phyloP scores from a whole-genome alignment of 129 eudicot genomes.

The Artemisia annua region DNA sequence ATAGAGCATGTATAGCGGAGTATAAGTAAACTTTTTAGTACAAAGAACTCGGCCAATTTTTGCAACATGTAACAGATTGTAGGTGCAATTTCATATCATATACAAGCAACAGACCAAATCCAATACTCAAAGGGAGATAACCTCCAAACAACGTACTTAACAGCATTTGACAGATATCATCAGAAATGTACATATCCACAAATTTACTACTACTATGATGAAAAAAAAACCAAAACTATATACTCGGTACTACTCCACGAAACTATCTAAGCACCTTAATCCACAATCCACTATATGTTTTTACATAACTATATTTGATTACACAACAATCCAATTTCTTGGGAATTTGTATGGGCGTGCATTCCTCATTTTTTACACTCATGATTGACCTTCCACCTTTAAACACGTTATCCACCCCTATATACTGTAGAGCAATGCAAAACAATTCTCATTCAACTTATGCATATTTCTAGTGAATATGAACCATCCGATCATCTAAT shows the following conservation, averaged over 20 bases:
- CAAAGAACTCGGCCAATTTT: background rate
- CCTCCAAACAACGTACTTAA: background rate
- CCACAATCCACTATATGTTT: background rate
- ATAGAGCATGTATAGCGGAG: conserved; percentile 10
- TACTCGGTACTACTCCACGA: background rate
- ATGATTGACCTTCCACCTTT: background rate
- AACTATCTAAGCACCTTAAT: background rate
- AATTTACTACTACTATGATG: background rate
- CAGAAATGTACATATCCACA: background rate
- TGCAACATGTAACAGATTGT: background rate
- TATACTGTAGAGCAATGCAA: conserved; percentile 3
- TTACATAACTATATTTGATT: background rate
- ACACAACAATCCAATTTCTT: too few relatives aligned
- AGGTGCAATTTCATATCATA: background rate
- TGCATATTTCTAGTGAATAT: background rate
- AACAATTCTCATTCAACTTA: conserved; percentile 12
- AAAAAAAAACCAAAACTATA: background rate
- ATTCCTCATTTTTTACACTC: conserved; percentile 2
- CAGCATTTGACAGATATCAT: background rate
- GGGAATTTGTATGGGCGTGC: conserved; percentile 2
- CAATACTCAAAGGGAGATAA: background rate
- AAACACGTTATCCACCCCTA: background rate
- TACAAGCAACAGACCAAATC: background rate
- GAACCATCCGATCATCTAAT: conserved; percentile 1
- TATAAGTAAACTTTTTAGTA: background rate